Conservation (phyloP, 1,139 yeast species). For the Saccharomycopsis hybrid region DNA sequence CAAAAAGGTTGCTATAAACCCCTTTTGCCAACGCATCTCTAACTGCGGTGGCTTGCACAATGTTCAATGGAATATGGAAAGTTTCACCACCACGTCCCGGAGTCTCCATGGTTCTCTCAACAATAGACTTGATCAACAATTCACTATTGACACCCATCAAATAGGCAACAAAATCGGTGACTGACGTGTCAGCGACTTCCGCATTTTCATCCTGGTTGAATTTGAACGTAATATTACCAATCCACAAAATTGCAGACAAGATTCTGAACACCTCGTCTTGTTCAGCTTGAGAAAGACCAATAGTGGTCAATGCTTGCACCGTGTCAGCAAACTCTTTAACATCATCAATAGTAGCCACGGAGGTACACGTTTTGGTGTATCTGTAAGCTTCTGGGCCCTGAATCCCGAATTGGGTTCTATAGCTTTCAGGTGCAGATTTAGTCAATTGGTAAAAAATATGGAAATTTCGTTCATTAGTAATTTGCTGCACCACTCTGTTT, state of each 20-base stretch:
- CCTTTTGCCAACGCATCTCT: constrained; percentile 96
- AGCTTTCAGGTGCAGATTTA: constrained; percentile 80
- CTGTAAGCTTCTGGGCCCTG: constrained; percentile 91
- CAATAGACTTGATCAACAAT: constrained; percentile 58
- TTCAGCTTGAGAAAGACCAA: constrained; percentile 75
- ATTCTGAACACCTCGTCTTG: constrained; percentile 87
- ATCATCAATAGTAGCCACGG: constrained; percentile 86
- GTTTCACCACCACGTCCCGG: constrained; percentile 85
- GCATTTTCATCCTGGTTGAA: constrained; percentile 90
- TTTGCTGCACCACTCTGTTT: constrained; percentile 92
- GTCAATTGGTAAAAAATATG: constrained; percentile 96
- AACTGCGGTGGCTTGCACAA: constrained; percentile 89
- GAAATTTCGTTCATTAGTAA: constrained; percentile 87
- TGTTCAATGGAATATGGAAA: constrained; percentile 89
- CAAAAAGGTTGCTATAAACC: constrained; percentile 84
- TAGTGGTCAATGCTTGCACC: constrained; percentile 74
- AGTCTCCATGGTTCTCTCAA: constrained; percentile 84
- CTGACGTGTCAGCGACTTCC: constrained; percentile 72
- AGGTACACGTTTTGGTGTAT: constrained; percentile 82
- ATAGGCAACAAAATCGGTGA: constrained; percentile 91
- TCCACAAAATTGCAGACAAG: constrained; percentile 84
- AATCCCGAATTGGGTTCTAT: constrained; percentile 78
- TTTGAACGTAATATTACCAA: constrained; percentile 81
- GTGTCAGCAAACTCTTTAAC: constrained; percentile 73
- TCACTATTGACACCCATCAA: constrained; percentile 74